Percentiles rank a stretch among this genome's conserved stretches.
Evolutionary conservation across 2,329 filamentous ascomycete genomes (phyloP).

Genomic region (Nectriaceae sp.): DNA sequence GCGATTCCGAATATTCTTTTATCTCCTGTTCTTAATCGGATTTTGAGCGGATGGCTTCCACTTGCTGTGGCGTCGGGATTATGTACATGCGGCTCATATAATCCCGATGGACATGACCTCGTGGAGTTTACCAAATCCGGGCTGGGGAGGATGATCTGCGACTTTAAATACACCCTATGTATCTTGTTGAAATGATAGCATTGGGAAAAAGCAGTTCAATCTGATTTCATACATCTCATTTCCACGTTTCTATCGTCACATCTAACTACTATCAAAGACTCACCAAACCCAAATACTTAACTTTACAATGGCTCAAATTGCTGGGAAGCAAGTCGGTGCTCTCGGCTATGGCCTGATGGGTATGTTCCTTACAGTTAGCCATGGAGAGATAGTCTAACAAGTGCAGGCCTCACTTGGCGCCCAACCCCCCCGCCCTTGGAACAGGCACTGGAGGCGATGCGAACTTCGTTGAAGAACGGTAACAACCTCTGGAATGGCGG

Average conservation of each 20-base stretch:
- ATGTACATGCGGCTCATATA: background rate
- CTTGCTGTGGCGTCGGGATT: background rate
- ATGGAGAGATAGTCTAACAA: too few relatives aligned
- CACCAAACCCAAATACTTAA: background rate
- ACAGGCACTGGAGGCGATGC: constrained; percentile 56
- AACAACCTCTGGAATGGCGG: constrained; percentile 62
- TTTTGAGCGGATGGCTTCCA: too few relatives aligned
- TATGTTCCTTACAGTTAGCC: constrained; percentile 24
- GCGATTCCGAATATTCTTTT: too few relatives aligned
- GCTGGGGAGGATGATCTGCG: background rate
- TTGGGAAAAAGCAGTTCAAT: constrained; percentile 1
- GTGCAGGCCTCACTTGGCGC: constrained; percentile 47
- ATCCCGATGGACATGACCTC: background rate
- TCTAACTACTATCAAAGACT: background rate
- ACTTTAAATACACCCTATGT: background rate
- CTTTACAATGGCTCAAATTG: constrained; percentile 28
- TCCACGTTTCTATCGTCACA: background rate
- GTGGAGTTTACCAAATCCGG: background rate
- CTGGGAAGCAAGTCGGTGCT: constrained; percentile 47
- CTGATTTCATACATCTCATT: background rate
- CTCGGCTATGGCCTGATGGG: constrained; percentile 59
- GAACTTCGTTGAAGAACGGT: constrained; percentile 48
- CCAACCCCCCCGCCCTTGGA: constrained; percentile 42
- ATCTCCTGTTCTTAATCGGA: background rate
- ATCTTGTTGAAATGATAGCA: background rate